Evolutionary conservation across 2,329 filamentous ascomycete genomes (phyloP).

Genomic region (Hypoxylon sp.): DNA sequence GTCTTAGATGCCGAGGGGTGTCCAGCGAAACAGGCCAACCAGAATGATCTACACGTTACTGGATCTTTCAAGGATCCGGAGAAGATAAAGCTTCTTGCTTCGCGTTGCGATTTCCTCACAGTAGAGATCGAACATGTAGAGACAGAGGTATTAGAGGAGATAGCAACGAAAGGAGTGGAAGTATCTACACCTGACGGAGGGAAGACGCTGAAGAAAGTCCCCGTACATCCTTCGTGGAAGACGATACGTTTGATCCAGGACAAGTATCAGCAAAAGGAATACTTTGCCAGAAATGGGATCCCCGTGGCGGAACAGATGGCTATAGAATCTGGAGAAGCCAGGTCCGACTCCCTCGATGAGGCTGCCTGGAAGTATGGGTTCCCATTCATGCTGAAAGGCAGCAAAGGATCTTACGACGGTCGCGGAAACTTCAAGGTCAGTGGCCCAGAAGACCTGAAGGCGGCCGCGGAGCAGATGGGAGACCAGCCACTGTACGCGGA

Average conservation of each 20-base stretch:
- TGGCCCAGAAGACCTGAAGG: conserved; percentile 64
- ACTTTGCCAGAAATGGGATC: conserved; percentile 77
- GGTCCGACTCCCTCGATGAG: conserved; percentile 72
- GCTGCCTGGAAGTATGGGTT: conserved; percentile 78
- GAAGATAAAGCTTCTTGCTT: conserved; percentile 84
- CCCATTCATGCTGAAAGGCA: conserved; percentile 93
- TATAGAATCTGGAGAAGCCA: conserved; percentile 69
- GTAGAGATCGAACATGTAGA: conserved; percentile 97
- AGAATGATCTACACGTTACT: conserved; percentile 79
- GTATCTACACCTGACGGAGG: conserved; percentile 60
- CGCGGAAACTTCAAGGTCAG: conserved; percentile 73
- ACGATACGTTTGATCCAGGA: conserved; percentile 93
- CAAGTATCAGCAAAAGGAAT: conserved; percentile 91
- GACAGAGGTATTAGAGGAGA: conserved; percentile 88
- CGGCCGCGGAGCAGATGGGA: conserved; percentile 78
- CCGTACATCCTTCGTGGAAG: conserved; percentile 85
- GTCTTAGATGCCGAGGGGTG: conserved; percentile 83
- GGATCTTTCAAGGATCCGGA: conserved; percentile 90
- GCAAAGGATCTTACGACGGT: conserved; percentile 94
- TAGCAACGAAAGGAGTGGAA: conserved; percentile 75
- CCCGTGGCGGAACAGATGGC: conserved; percentile 80
- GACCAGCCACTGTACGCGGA: conserved; percentile 86
- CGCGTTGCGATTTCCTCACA: conserved; percentile 83
- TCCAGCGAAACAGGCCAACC: conserved; percentile 89
- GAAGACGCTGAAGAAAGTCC: conserved; percentile 63